phyloP scores from a whole-genome alignment of 2,329 filamentous ascomycete genomes.

The Macrophomina pseudophaseolina region DNA sequence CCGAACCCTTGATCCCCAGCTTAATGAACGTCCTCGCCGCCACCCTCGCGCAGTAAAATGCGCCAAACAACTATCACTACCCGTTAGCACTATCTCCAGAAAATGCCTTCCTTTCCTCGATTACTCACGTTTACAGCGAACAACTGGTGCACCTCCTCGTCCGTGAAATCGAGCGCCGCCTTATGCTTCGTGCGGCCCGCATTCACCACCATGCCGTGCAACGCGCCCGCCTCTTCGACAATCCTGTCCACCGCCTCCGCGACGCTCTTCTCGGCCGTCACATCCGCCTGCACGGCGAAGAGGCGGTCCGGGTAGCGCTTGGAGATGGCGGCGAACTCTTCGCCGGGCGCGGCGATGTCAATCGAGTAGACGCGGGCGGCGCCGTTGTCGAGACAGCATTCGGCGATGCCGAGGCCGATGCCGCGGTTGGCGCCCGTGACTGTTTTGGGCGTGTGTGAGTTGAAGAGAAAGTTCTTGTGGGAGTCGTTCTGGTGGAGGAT shows the following conservation, averaged over 20 bases:
- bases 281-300: constrained; percentile 51
- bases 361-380: constrained; percentile 54
- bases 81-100: not conserved
- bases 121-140: constrained; percentile 47
- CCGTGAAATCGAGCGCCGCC: constrained; percentile 56
- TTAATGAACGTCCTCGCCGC: constrained; percentile 54
- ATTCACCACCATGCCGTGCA: constrained; percentile 58
- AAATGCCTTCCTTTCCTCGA: not conserved
- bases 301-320: constrained; percentile 49
- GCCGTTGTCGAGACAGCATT: constrained; percentile 54
- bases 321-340: constrained; percentile 48
- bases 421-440: constrained; percentile 40
- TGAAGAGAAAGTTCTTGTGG: not conserved
- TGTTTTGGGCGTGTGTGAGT: constrained; percentile 29
- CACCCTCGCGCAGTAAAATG: constrained; percentile 51
- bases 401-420: constrained; percentile 54
- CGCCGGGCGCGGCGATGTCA: constrained; percentile 50
- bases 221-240: constrained; percentile 48
- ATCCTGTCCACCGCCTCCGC: constrained; percentile 53
- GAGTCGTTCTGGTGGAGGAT: not conserved
- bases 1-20: constrained; percentile 50
- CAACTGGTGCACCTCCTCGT: constrained; percentile 52
- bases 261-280: constrained; percentile 54
- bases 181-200: constrained; percentile 60
- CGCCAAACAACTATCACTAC: constrained; percentile 43